Base-by-base conservation (phyloP, 495 filamentous ascomycete species). In the Hypoxylon rickii region DNA sequence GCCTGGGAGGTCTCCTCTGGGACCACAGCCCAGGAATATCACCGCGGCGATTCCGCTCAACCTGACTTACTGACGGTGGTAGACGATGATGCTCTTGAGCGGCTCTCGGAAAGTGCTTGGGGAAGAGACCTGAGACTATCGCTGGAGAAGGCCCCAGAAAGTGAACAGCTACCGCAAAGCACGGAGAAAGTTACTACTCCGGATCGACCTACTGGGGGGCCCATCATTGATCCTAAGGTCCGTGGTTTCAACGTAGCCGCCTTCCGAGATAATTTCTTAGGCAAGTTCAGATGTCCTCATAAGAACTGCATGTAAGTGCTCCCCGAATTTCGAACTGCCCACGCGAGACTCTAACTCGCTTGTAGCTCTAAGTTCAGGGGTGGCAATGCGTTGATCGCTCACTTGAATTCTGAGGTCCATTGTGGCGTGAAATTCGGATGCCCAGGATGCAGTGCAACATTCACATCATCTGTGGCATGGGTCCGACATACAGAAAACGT, bases 201-300 rank as follows among this genome's bases (percentile, higher is more conserved):
- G 7, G 31, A 6, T 16, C 38, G 12, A 21, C 29, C 41, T 22
- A 51, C 44, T 11, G 48, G 31, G 19, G 18, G 42, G 18, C 57
- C 29, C n/a, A 56, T 63, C 15, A 12, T 68, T 16, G 51, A 76
- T 32, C 75, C 75, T 1, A 32, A 62, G 1, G 43, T 59, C 17
- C 67, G 64, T 3, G 22, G 34, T 1, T 76, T 73, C 50, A 66
- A 75, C 38, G 45, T 45, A 5, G 33, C 40, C 2, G 18, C 58
- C 1, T 75, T 67, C 41, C 69, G 33, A 18, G 58, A 68, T 22
- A 13, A 40, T 2, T 51, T 68, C 16, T 43, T 65, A 2, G 24
- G 60, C 2, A 70, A 63, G 39, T 79, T 64, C 54, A 72, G 67
- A 32, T 79, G 76, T 40, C 75, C 74, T 1, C 51, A 74, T 32